Evolutionary conservation across 768 basidiomycete genomes (phyloP).

Genomic region (Tylopilus felleus): DNA sequence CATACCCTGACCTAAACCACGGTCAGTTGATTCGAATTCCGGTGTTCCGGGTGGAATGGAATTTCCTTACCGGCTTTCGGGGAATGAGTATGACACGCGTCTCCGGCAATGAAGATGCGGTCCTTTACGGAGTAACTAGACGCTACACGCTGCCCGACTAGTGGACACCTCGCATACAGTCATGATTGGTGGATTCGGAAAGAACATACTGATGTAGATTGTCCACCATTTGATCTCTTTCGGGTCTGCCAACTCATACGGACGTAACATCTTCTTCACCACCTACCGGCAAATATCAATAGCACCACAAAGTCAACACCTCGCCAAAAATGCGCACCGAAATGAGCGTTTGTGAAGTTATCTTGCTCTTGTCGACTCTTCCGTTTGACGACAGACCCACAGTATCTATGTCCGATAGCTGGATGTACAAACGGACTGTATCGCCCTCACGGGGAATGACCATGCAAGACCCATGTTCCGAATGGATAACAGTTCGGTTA

Average conservation of each 20-base stretch:
- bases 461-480: conserved; percentile 65
- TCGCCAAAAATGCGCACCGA: conserved; percentile 36
- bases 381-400: conserved; percentile 41
- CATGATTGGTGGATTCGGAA: neutral
- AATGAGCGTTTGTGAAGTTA: conserved; percentile 50
- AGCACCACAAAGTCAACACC: neutral
- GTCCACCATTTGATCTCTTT: conserved; percentile 69
- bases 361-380: conserved; percentile 50
- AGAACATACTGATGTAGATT: conserved; percentile 57
- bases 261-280: conserved; percentile 52
- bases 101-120: conserved; percentile 73
- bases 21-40: neutral
- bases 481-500: conserved; percentile 63
- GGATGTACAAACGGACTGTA: conserved; percentile 68
- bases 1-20: conserved; percentile 63
- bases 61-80: conserved; percentile 53
- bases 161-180: neutral
- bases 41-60: neutral
- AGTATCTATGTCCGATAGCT: conserved; percentile 50
- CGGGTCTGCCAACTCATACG: conserved; percentile 49
- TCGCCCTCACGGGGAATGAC: conserved; percentile 71
- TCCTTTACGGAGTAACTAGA: conserved; percentile 56
- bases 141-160: conserved; percentile 75
- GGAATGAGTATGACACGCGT: conserved; percentile 69
- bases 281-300: conserved; percentile 35